These are phyloP conservation scores for Candida glucosophila DNA, from an alignment of 1,139 yeast species.

Conservation along the genomic window DNA sequence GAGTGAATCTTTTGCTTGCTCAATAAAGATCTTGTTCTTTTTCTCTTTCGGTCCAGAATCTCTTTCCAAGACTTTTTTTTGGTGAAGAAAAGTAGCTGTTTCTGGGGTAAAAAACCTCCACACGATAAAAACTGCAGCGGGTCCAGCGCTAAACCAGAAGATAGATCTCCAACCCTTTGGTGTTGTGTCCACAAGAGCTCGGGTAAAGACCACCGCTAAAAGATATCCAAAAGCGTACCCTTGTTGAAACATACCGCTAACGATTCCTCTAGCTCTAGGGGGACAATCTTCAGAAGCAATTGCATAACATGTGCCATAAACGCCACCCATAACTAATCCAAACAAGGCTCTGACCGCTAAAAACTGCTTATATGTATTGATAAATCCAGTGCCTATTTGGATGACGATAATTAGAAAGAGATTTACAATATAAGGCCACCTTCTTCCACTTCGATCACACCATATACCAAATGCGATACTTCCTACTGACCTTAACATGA, in stretches of 20 bases:
- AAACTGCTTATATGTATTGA: constrained; percentile 27
- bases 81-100: constrained; percentile 4
- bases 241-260: constrained; percentile 34
- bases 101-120: constrained; percentile 12
- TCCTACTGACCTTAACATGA: constrained; percentile 38
- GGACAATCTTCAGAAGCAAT: constrained; percentile 33
- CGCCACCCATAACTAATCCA: constrained; percentile 38
- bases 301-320: constrained; percentile 32
- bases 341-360: constrained; percentile 33
- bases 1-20: constrained; percentile 4
- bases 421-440: constrained; percentile 29
- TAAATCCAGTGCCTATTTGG: constrained; percentile 36
- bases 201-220: constrained; percentile 32
- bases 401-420: constrained; percentile 21
- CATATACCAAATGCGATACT: constrained; percentile 29
- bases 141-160: constrained; percentile 24
- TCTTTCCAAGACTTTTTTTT: constrained; percentile 2
- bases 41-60: constrained; percentile 2
- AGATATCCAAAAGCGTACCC: constrained; percentile 39
- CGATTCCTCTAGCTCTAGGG: constrained; percentile 27
- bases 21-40: constrained; percentile 2
- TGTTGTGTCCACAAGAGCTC: constrained; percentile 23
- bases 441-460: constrained; percentile 31
- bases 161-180: constrained; percentile 18
- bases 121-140: constrained; percentile 13